A percentile compares a stretch with the other conserved stretches of the same genome.
Conservation (phyloP, 441 rosid species). For the Jatropha multifida region DNA sequence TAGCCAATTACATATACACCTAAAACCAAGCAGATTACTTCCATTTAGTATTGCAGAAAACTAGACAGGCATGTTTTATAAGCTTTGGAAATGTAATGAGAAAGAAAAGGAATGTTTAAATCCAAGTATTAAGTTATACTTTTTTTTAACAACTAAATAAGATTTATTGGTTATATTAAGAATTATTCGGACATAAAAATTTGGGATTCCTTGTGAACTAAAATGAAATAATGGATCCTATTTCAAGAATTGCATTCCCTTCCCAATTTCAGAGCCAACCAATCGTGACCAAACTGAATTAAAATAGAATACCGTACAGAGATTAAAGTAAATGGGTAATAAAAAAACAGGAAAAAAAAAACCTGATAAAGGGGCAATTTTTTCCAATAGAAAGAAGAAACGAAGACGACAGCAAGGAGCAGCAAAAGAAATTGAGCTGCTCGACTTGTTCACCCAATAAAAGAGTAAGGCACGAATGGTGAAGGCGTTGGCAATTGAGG, state of each 20-base stretch:
- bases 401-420: conserved; percentile 36
- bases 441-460: conserved; percentile 36
- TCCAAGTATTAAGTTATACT: no score
- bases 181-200: no score
- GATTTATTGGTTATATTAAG: no score
- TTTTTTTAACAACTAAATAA: no score
- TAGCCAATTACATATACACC: background rate
- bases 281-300: background rate
- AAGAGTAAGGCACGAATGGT: conserved; percentile 27
- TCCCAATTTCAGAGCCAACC: no score
- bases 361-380: conserved; percentile 61
- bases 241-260: no score
- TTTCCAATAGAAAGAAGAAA: conserved; percentile 40
- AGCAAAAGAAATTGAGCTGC: conserved; percentile 47
- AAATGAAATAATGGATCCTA: no score
- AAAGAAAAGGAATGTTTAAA: no score
- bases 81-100: no score
- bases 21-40: background rate
- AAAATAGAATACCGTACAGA: background rate
- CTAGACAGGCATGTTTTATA: background rate
- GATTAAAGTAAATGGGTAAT: background rate
- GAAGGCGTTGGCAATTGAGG: conserved; percentile 54
- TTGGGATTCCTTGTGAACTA: no score
- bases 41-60: background rate
- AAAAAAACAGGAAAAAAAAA: background rate